phyloP scores from a whole-genome alignment of 768 basidiomycete genomes.

The Boletus subcaerulescens region DNA sequence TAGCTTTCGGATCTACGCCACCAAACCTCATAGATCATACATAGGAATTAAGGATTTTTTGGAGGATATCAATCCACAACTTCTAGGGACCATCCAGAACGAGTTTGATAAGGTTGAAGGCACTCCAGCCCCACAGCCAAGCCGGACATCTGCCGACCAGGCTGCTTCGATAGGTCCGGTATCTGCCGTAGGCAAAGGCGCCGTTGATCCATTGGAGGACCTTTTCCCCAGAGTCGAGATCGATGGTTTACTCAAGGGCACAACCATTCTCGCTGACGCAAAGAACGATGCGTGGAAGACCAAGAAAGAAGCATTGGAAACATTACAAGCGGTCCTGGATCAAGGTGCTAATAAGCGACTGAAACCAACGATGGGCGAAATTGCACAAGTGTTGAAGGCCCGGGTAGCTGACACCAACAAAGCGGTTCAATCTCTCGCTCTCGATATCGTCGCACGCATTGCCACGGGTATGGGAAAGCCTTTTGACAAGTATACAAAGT shows the following conservation, averaged over 20 bases:
- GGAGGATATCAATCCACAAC: conserved; percentile 91
- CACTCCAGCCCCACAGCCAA: conserved; percentile 72
- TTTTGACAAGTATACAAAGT: conserved; percentile 85
- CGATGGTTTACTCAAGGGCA: conserved; percentile 79
- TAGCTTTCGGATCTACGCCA: background rate
- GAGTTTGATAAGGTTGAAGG: conserved; percentile 95
- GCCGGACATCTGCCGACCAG: conserved; percentile 74
- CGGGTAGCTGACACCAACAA: conserved; percentile 93
- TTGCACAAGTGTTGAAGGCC: conserved; percentile 82
- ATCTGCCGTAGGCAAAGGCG: conserved; percentile 36
- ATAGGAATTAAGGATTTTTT: conserved; percentile 88
- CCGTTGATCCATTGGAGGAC: conserved; percentile 80
- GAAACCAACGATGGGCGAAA: conserved; percentile 91
- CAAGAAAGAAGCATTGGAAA: conserved; percentile 92
- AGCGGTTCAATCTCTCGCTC: conserved; percentile 83
- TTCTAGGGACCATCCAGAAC: conserved; percentile 81
- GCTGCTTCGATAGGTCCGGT: conserved; percentile 50
- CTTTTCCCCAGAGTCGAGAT: conserved; percentile 94
- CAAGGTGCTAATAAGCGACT: conserved; percentile 90
- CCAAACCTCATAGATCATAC: conserved; percentile 9
- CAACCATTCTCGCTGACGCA: conserved; percentile 74
- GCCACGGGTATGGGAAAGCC: conserved; percentile 94
- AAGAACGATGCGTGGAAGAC: conserved; percentile 97
- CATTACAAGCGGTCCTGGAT: conserved; percentile 78
- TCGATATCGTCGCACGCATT: conserved; percentile 87